Evolutionary conservation across 495 filamentous ascomycete genomes (phyloP).

Genomic region (Penicillium mononematosum): DNA sequence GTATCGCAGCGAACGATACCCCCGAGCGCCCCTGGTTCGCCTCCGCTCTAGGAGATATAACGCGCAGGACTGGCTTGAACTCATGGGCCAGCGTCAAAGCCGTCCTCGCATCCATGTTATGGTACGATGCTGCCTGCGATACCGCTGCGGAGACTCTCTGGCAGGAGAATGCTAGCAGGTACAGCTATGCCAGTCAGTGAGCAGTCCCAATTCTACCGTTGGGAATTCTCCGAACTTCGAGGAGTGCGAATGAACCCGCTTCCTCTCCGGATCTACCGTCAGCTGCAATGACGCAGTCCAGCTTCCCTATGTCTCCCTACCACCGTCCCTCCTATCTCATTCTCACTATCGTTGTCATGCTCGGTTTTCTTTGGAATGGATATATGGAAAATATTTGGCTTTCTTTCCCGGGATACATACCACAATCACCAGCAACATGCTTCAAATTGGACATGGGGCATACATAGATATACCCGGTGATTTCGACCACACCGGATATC

Average conservation of each 20-base stretch:
- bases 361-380: background rate
- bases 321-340: background rate
- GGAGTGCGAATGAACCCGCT: background rate
- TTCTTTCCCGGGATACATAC: background rate
- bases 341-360: background rate
- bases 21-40: conserved; percentile 36
- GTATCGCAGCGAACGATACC: conserved; percentile 32
- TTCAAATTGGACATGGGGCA: background rate
- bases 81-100: conserved; percentile 28
- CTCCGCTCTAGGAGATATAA: conserved; percentile 20
- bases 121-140: conserved; percentile 40
- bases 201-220: background rate
- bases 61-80: conserved; percentile 19
- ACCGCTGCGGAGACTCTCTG: conserved; percentile 30
- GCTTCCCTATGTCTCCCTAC: background rate
- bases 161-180: conserved; percentile 17
- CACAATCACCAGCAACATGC: conserved; percentile 2
- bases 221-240: background rate
- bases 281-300: background rate
- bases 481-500: background rate
- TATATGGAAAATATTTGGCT: background rate
- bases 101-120: conserved; percentile 32
- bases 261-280: background rate
- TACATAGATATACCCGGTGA: background rate
- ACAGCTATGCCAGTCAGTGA: background rate